These are phyloP conservation scores for Yarrowia deformans DNA, from an alignment of 805 yeast species.

Conservation along the genomic window DNA sequence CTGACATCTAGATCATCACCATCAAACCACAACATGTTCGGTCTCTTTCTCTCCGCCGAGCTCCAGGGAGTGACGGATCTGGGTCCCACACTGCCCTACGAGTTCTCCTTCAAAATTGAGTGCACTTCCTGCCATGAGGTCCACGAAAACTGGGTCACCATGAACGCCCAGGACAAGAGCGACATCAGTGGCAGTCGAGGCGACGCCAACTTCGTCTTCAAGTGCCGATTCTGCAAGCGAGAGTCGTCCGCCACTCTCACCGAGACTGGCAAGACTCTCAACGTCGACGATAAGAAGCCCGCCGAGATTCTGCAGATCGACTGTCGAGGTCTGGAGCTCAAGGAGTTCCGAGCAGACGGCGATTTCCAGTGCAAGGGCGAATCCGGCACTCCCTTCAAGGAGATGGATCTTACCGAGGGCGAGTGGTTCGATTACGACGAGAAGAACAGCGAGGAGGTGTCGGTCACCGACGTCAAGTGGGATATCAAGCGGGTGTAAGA, in stretches of 20 bases:
- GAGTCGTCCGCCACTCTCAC: conserved; percentile 50
- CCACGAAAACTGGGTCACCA: conserved; percentile 72
- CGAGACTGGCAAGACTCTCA: conserved; percentile 44
- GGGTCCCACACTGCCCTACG: conserved; percentile 64
- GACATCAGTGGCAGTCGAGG: conserved; percentile 73
- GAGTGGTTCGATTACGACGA: conserved; percentile 98
- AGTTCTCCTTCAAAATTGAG: conserved; percentile 65
- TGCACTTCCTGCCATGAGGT: conserved; percentile 82
- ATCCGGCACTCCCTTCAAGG: conserved; percentile 60
- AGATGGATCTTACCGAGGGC: conserved; percentile 74
- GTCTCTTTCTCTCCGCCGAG: conserved; percentile 54
- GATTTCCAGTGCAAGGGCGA: conserved; percentile 64
- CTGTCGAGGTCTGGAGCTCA: conserved; percentile 81
- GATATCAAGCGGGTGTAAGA: conserved; percentile 54
- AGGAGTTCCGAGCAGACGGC: conserved; percentile 73
- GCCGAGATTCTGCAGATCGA: conserved; percentile 69
- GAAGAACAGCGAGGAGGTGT: conserved; percentile 76
- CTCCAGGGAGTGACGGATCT: conserved; percentile 64
- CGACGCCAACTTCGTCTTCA: conserved; percentile 81
- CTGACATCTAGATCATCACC: neutral
- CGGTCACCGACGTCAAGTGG: conserved; percentile 78
- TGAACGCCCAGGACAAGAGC: conserved; percentile 54
- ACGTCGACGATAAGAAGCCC: conserved; percentile 52
- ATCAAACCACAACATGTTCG: conserved; percentile 46
- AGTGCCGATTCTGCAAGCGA: conserved; percentile 69